Conservation (phyloP, 441 rosid genomes). For the Isatis lusitanica region DNA sequence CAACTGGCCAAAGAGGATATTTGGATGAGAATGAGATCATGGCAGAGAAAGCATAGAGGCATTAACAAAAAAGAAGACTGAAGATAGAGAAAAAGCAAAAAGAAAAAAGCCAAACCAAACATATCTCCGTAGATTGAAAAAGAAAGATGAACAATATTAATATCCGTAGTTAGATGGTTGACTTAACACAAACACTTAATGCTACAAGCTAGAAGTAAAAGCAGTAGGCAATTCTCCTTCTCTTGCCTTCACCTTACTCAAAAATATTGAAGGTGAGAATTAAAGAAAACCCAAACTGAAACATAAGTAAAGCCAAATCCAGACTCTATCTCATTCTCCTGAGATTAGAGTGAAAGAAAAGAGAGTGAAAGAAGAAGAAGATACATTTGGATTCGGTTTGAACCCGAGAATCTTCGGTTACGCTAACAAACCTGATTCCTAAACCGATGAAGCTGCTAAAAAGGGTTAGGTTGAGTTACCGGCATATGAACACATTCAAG, state of each 20-base stretch:
- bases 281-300: not conserved
- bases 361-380: not conserved
- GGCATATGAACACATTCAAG: conserved; percentile 31
- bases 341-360: conserved; percentile 8
- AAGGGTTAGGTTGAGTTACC: conserved; percentile 37
- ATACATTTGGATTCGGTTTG: conserved; percentile 30
- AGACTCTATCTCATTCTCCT: conserved; percentile 27
- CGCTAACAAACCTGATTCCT: conserved; percentile 34
- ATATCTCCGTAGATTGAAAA: conserved; percentile 26
- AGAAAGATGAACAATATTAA: conserved; percentile 25
- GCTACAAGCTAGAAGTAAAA: conserved; percentile 19
- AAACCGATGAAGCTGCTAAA: conserved; percentile 24
- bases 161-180: conserved; percentile 26
- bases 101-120: not conserved
- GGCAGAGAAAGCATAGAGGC: conserved; percentile 4
- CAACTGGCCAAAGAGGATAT: conserved; percentile 27
- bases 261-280: conserved; percentile 33
- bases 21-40: conserved; percentile 18
- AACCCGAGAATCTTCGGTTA: conserved; percentile 23
- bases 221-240: conserved; percentile 36
- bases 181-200: conserved; percentile 27
- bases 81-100: not conserved
- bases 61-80: not conserved
- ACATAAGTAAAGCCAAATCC: conserved; percentile 23
- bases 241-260: conserved; percentile 35